Evolutionary conservation across 2,329 filamentous ascomycete genomes (phyloP), one percentile per base, ranked within the genome.

Genomic region (Cordyceps tenuipes): DNA sequence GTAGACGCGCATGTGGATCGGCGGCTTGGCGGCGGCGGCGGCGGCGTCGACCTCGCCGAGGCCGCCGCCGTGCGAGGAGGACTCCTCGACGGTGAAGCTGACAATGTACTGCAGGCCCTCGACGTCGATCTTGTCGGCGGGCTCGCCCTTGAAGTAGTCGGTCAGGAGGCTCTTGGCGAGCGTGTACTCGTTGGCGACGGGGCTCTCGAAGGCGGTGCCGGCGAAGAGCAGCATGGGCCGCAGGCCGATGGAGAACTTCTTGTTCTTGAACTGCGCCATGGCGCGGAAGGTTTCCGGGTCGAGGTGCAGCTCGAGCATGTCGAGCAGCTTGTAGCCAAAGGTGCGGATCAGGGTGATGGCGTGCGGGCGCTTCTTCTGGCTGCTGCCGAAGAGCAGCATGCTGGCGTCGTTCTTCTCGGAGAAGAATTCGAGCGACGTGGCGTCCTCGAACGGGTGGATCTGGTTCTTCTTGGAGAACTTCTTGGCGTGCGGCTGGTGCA

Each of bases 381-480:
- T 88, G 72, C 84, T 87, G 57, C 87, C 92, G 68, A 96, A 96
- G 65, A 94, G 82, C 65, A 97, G 82, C 52, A 97, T 79, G 50
- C 86, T 89, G 69, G 90, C 87, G 73, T 99, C 94, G 76, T 99
- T 99, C 79, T 97, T 99, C 71, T 92, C 87, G 64, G 88, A 88
- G 79, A 99, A 92, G 79, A 99, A 99, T 76, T 97, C 91, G 66
- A 97, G 83, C 57, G 89, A 93, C 31, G 87, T 80, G 64, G 89
- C 78, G 72, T 95, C 91, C 74, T 97, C 93, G 74, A 99, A 99
- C 2, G 94, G 94, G 74, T 94, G 91, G 68, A 96, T 88, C 66
- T 86, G 82, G 75, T 99, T 99, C 80, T 97, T 97, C 83, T 97
- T 99, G 75, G 86, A 90, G 78, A 99, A 96, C 66, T 92, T 91